These are phyloP conservation scores for Leccinum solheimii DNA, from an alignment of 1,284 basidiomycete species.

Conservation along the genomic window DNA sequence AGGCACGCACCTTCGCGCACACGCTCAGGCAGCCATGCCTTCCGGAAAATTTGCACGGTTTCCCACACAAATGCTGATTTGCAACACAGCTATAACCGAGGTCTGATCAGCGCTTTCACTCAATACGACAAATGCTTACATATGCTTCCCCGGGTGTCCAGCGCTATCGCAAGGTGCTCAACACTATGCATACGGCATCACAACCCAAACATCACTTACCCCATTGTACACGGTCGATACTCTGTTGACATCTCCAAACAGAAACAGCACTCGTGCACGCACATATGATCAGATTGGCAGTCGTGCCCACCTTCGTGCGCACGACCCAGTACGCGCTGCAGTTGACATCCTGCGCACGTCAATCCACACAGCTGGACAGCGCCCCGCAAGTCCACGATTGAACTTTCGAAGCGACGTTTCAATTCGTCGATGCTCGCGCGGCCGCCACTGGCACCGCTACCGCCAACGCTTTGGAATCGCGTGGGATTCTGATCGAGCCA, in stretches of 20 bases:
- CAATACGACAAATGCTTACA: conserved; percentile 36
- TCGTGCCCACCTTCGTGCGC: conserved; percentile 48
- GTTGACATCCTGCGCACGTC: conserved; percentile 47
- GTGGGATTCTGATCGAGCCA: conserved; percentile 52
- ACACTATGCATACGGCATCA: not conserved
- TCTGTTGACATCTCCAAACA: conserved; percentile 37
- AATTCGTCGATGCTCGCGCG: conserved; percentile 49
- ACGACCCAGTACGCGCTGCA: conserved; percentile 46
- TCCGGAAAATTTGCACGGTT: no score
- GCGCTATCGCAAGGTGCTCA: conserved; percentile 39
- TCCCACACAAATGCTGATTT: conserved; percentile 4
- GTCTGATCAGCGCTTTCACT: not conserved
- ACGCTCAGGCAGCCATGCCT: no score
- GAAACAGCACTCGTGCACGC: conserved; percentile 46
- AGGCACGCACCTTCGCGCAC: no score
- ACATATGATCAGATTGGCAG: conserved; percentile 51
- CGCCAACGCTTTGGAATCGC: conserved; percentile 1
- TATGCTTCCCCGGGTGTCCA: conserved; percentile 55
- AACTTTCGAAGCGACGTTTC: conserved; percentile 42
- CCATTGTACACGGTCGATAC: conserved; percentile 41
- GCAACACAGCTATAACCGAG: conserved; percentile 44
- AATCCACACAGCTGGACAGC: conserved; percentile 50
- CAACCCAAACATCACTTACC: conserved; percentile 35
- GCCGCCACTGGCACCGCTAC: conserved; percentile 2
- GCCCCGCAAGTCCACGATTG: conserved; percentile 44